Conservation (phyloP, 2,329 filamentous ascomycete genomes). For the Botryosphaeria dothidea region DNA sequence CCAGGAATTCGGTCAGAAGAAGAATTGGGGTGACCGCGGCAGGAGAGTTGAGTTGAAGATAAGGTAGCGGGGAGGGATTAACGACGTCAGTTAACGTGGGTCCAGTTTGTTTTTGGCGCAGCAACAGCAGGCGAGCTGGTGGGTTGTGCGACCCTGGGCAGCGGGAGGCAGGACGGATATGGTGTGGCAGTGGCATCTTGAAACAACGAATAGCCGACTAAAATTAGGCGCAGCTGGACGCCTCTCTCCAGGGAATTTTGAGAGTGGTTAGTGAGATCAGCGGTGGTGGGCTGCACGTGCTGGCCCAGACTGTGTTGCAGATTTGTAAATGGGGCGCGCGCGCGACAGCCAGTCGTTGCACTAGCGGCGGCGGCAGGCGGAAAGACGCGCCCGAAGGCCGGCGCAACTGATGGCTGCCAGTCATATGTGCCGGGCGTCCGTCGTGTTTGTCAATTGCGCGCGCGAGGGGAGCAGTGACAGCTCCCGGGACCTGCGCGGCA, state of each 20-base stretch:
- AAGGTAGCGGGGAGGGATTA: neutral
- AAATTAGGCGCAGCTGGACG: slow-evolving; percentile 1
- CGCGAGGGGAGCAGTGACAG: neutral
- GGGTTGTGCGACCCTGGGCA: neutral
- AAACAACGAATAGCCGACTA: neutral
- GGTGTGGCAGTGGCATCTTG: neutral
- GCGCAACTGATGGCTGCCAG: too few relatives aligned
- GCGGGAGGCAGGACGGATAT: neutral
- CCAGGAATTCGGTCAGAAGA: too few relatives aligned
- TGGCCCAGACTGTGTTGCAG: neutral
- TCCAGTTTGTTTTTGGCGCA: neutral
- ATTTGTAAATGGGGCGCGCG: neutral
- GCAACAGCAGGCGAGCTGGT: neutral
- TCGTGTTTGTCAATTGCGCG: neutral
- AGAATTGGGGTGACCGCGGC: too few relatives aligned
- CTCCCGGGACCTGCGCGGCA: neutral
- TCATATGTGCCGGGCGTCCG: too few relatives aligned
- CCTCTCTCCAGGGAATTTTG: neutral
- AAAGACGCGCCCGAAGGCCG: neutral
- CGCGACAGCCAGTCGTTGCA: neutral
- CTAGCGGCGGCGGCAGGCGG: neutral
- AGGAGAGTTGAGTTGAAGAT: neutral
- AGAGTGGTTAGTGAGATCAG: neutral
- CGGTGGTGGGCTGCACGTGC: neutral
- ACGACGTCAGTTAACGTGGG: too few relatives aligned